Evolutionary conservation across 306 rosid species (phyloP), one percentile per base, ranked within the genome.

Genomic region (Cucurbita moschata): DNA sequence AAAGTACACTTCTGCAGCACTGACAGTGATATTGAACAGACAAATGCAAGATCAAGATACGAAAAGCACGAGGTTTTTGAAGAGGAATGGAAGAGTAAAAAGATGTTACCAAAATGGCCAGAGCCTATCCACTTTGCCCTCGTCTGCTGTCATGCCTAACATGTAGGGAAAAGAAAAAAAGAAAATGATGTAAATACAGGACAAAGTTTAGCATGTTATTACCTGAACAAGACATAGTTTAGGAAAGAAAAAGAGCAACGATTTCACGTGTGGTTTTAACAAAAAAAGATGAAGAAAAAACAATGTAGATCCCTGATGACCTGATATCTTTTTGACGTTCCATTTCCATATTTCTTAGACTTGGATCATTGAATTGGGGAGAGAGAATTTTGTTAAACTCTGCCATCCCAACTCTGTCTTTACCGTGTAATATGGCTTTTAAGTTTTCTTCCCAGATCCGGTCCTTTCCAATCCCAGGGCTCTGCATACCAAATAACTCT

Each of bases 381-480:
- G 95, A 82, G 15, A 89, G 77, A 10, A 89, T 78, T 58, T 71
- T 85, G 16, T 86, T 81, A 75, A 89, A 40, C 85, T 83, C 89
- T 5, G 88, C 59, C 23, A 86, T 75, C 19, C 91, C 89, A 77
- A 85, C 67, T 18, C 80, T 78, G 18, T 11, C 82, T 69, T 83
- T 89, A 12, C 91, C 86, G 35, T 85, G 88, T 65, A 89, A 60
- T 44, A 85, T 59, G 0, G 82, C 75, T 43, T 83, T 83, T 81
- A 89, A 76, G 80, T 85, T 87, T 82, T 81, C 87, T 82, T 87
- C 89, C 96, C 86, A 85, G 39, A 77, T 75, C 75, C 77, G 74
- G 77, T 89, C 88, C 75, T 86, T 86, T 66, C 81, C 82, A 19
- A 87, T 83, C 50, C 91, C 89, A 49, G 91, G 95, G 79, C 87